Conservation (phyloP, 139 green algal genomes). For the Ostreobium quekettii region DNA sequence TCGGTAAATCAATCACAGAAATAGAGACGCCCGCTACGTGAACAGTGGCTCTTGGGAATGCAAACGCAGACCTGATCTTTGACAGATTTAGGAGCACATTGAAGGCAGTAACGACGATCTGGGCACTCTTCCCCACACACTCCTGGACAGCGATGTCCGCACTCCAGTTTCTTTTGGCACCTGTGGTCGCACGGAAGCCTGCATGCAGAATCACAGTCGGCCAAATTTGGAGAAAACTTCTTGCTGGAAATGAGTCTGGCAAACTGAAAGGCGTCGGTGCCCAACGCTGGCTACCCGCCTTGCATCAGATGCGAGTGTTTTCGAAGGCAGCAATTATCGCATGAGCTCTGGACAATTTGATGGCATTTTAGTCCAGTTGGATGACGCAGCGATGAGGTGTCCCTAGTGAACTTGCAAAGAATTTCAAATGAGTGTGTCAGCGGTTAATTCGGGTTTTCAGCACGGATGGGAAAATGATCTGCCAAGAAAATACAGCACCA, state of each 20-base stretch:
- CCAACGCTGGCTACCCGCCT: not conserved
- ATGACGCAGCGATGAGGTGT: no score
- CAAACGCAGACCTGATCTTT: slow-evolving; percentile 2
- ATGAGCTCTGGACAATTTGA: no score
- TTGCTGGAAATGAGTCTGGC: not conserved
- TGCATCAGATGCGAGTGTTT: not conserved
- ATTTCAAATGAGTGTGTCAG: no score
- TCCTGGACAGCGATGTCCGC: slow-evolving; percentile 43
- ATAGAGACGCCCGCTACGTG: not conserved
- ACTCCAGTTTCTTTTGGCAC: slow-evolving; percentile 37
- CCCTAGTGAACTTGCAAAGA: no score
- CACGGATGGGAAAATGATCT: no score
- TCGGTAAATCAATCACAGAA: not conserved
- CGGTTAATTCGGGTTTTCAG: no score
- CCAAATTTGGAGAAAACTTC: not conserved
- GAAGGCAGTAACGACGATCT: slow-evolving; percentile 21
- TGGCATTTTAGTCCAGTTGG: no score
- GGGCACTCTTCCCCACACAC: slow-evolving; percentile 48
- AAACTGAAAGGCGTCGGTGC: not conserved
- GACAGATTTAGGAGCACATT: slow-evolving; percentile 17
- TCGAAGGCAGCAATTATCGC: not conserved
- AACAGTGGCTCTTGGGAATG: not conserved
- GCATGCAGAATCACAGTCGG: not conserved
- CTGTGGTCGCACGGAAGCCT: slow-evolving; percentile 55
- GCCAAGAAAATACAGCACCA: no score